Evolutionary conservation across 2,329 filamentous ascomycete genomes (phyloP).

Genomic region (Pseudogymnoascus destructans): DNA sequence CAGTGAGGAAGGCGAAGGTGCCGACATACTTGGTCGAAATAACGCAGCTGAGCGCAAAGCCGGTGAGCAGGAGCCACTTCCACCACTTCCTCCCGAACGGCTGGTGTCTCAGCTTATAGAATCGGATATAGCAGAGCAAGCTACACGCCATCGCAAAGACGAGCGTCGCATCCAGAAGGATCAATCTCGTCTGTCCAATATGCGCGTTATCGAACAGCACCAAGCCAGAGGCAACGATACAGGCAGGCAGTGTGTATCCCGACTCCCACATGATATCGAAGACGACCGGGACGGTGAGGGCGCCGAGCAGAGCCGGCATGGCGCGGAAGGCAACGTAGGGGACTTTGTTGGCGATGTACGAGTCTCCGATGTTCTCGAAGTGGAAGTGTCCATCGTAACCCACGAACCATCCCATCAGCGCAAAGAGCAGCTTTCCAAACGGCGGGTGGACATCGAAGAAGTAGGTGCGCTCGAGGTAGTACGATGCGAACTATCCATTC

Average conservation of each 20-base stretch:
- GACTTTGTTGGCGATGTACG: slow-evolving; percentile 92
- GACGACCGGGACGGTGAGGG: slow-evolving; percentile 82
- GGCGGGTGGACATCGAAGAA: slow-evolving; percentile 99
- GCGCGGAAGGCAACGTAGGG: slow-evolving; percentile 94
- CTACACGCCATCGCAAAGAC: slow-evolving; percentile 95
- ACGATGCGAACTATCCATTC: slow-evolving; percentile 50
- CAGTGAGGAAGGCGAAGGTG: slow-evolving; percentile 90
- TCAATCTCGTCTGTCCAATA: slow-evolving; percentile 89
- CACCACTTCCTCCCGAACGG: slow-evolving; percentile 95
- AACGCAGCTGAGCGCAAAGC: slow-evolving; percentile 88
- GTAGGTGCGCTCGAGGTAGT: slow-evolving; percentile 91
- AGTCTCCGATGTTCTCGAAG: slow-evolving; percentile 98
- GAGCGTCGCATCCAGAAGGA: slow-evolving; percentile 85
- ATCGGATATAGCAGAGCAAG: slow-evolving; percentile 86
- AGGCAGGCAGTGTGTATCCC: slow-evolving; percentile 88
- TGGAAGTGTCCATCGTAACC: slow-evolving; percentile 95
- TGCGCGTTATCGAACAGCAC: slow-evolving; percentile 96
- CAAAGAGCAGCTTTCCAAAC: slow-evolving; percentile 95
- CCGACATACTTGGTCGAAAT: slow-evolving; percentile 99
- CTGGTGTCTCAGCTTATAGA: slow-evolving; percentile 87
- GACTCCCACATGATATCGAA: slow-evolving; percentile 99
- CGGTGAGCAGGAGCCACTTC: slow-evolving; percentile 96
- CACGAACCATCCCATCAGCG: slow-evolving; percentile 91
- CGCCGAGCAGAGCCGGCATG: slow-evolving; percentile 80
- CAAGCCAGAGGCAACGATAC: slow-evolving; percentile 70